A percentile compares a stretch with the other conserved stretches of the same genome.
phyloP scores from a whole-genome alignment of 352 stramenopile species.

The Phytophthora palmivora region DNA sequence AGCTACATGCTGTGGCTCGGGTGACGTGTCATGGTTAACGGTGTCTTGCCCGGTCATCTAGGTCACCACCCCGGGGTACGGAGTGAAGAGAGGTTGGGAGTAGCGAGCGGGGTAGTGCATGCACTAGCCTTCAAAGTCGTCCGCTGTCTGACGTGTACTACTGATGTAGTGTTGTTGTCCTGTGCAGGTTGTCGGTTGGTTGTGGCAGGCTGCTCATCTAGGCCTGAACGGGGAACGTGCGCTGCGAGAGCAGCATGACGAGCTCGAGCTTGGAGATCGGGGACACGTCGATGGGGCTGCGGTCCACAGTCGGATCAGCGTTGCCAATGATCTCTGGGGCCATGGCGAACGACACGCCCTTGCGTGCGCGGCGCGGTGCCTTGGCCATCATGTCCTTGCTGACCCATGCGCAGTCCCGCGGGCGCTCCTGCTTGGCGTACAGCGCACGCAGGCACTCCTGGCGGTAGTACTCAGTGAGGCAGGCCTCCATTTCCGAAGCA shows the following conservation, averaged over 20 bases:
- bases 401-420: constrained; percentile 53
- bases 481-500: constrained; percentile 73
- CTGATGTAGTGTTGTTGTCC: constrained; percentile 38
- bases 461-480: constrained; percentile 85
- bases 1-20: constrained; percentile 26
- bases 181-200: constrained; percentile 16
- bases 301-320: constrained; percentile 78
- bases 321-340: constrained; percentile 71
- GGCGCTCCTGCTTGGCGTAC: constrained; percentile 68
- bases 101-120: constrained; percentile 10
- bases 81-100: constrained; percentile 14
- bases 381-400: constrained; percentile 61
- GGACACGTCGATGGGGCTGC: constrained; percentile 78
- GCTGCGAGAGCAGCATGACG: constrained; percentile 72
- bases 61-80: constrained; percentile 24
- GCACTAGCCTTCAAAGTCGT: constrained; percentile 8
- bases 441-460: constrained; percentile 80
- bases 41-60: constrained; percentile 17
- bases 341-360: constrained; percentile 77
- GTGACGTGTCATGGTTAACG: constrained; percentile 11
- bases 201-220: constrained; percentile 16
- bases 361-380: constrained; percentile 36
- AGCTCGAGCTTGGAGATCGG: constrained; percentile 80
- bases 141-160: constrained; percentile 35
- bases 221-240: constrained; percentile 69